These are phyloP conservation scores for Trichoderma endophyticum DNA, from an alignment of 2,329 filamentous ascomycete genomes.

Conservation along the genomic window DNA sequence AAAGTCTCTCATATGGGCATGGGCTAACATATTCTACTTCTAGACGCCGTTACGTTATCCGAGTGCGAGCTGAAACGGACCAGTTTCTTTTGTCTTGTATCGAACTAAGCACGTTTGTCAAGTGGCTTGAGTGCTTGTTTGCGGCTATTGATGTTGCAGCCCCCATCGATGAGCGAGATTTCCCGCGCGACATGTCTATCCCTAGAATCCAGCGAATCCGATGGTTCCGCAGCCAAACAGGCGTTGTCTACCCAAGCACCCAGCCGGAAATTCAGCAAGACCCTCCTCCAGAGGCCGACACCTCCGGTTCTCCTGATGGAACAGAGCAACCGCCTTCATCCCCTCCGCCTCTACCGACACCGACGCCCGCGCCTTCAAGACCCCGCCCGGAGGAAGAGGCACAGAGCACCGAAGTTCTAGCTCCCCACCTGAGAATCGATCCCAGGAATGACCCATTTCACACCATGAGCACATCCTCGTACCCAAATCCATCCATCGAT, in stretches of 20 bases:
- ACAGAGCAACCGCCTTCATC: slow-evolving; percentile 20
- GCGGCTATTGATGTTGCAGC: slow-evolving; percentile 71
- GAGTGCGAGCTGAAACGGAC: slow-evolving; percentile 69
- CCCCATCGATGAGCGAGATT: slow-evolving; percentile 67
- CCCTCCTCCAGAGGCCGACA: not conserved
- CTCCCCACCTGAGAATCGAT: slow-evolving; percentile 23
- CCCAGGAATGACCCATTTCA: slow-evolving; percentile 33
- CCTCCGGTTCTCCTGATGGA: not conserved
- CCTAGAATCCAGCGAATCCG: slow-evolving; percentile 54
- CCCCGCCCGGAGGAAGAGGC: slow-evolving; percentile 17
- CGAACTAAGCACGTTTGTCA: slow-evolving; percentile 62
- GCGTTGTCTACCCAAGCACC: slow-evolving; percentile 19
- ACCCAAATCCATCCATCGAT: slow-evolving; percentile 45
- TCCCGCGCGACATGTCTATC: slow-evolving; percentile 60
- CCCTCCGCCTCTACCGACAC: slow-evolving; percentile 16
- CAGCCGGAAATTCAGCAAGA: slow-evolving; percentile 10
- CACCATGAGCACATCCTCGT: slow-evolving; percentile 45
- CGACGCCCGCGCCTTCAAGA: slow-evolving; percentile 16
- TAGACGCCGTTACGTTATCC: slow-evolving; percentile 63
- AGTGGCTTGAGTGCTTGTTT: slow-evolving; percentile 66
- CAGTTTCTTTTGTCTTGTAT: slow-evolving; percentile 69
- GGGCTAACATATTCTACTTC: not conserved
- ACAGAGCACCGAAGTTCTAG: slow-evolving; percentile 14
- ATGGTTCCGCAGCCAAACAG: slow-evolving; percentile 44
- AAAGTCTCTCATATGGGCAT: not conserved